Base-by-base conservation (phyloP, 208 protist genomes). In the Leishmania tropica region DNA sequence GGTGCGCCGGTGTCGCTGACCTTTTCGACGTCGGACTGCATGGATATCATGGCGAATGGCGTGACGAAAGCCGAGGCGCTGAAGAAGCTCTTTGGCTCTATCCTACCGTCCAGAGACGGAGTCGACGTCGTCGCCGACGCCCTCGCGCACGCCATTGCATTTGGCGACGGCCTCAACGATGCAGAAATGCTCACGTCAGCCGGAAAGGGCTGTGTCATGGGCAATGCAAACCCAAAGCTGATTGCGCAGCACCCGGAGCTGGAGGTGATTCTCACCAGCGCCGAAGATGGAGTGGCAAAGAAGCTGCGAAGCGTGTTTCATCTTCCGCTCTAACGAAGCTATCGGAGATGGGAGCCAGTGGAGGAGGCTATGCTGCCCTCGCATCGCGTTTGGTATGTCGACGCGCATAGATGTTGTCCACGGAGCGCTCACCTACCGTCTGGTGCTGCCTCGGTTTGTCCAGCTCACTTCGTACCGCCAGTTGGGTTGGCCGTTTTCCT, bases 141-240 rank as follows among this genome's bases (percentile, higher is more conserved):
- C 0, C 58, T 92, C 42, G 13, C 51, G 37, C 72, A 84, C 21
- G 88, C 88, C 4, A 86, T 94, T 28, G 89, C 87, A 31, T 94
- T 94, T 86, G 90, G 90, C 15, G 87, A 94, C 58, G 90, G 84
- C 40, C 80, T 92, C 67, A 92, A 94, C 76, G 90, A 94, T 72
- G 83, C 83, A 21, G 77, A 87, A 53, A 92, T 94, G 88, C 76
- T 94, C 28, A 48, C 40, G 70, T 51, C 79, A 65, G 83, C 73
- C 7, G 90, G 89, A 1, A 88, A 91, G 71, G 88, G 90, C 7
- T 94, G 81, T 51, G 78, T 92, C 24, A 92, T 94, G 90, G 75
- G 71, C 19, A 94, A 94, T 75, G 83, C 83, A 0, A 86, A 86
- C 60, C 85, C 88, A 24, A 81, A 82, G 42, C 79, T 94, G 31